Evolutionary conservation across 1,284 basidiomycete genomes (phyloP).

Genomic region (Volvariella surrecta): DNA sequence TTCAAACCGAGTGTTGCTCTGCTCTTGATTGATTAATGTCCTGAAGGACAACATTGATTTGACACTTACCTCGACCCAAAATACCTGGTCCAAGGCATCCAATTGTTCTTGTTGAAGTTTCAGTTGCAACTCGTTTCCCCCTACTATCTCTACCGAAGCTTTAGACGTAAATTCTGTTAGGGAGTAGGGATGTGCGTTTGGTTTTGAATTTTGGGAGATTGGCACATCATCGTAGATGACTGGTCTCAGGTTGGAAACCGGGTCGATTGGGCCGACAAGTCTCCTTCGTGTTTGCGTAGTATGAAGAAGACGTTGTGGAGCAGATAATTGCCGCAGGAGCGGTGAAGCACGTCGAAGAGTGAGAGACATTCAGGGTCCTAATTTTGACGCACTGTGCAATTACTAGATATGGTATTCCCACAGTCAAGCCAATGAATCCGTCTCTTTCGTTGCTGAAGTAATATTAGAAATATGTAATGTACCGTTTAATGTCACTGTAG

Average conservation of each 20-base stretch:
- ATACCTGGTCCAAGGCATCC: slow-evolving; percentile 63
- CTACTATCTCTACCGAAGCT: slow-evolving; percentile 19
- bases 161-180: slow-evolving; percentile 50
- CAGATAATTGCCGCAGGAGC: neutral
- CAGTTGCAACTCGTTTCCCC: slow-evolving; percentile 53
- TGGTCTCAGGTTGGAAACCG: slow-evolving; percentile 69
- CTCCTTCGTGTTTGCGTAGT: slow-evolving; percentile 17
- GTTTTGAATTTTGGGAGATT: slow-evolving; percentile 21
- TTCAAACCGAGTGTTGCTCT: slow-evolving; percentile 73
- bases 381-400: too few relatives aligned
- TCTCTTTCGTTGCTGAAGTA: too few relatives aligned
- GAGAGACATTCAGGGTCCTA: neutral
- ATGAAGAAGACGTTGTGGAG: neutral
- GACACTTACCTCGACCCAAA: slow-evolving; percentile 64
- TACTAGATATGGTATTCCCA: too few relatives aligned
- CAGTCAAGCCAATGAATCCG: too few relatives aligned
- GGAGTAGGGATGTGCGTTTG: slow-evolving; percentile 59
- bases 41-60: slow-evolving; percentile 2
- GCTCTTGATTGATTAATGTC: slow-evolving; percentile 6
- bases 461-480: too few relatives aligned
- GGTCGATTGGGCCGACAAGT: slow-evolving; percentile 65
- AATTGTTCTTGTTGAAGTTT: slow-evolving; percentile 59
- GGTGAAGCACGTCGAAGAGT: neutral
- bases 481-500: too few relatives aligned
- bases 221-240: slow-evolving; percentile 58